Evolutionary conservation across 176 grass and related monocot species (phyloP).

Genomic region (Phragmites australis): DNA sequence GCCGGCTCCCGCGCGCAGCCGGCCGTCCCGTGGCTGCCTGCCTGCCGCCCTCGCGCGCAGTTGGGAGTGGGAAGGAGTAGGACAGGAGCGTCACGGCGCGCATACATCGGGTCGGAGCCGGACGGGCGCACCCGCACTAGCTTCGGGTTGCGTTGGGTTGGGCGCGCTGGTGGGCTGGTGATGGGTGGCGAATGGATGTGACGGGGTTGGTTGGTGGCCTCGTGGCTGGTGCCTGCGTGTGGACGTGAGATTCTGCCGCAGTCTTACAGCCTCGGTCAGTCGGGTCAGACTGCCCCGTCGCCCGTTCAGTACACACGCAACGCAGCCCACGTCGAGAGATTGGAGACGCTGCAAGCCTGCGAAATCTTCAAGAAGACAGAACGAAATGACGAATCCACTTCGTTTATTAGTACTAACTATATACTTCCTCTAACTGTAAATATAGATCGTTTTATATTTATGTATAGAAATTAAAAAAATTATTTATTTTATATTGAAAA

Average conservation of each 20-base stretch:
- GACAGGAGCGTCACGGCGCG: not conserved
- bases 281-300: not conserved
- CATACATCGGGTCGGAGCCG: no score
- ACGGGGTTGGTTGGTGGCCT: conserved; percentile 30
- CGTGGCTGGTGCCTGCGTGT: not conserved
- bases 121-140: not conserved
- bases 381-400: conserved; percentile 7
- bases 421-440: no score
- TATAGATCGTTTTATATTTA: no score
- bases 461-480: no score
- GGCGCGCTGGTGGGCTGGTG: not conserved
- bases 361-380: not conserved
- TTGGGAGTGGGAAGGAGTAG: not conserved
- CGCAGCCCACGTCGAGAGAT: not conserved
- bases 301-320: not conserved
- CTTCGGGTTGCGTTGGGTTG: not conserved
- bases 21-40: conserved; percentile 13
- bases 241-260: not conserved
- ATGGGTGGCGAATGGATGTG: conserved; percentile 15
- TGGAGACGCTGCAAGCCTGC: not conserved
- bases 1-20: not conserved
- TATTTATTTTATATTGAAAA: no score
- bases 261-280: not conserved
- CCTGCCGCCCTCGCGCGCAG: conserved; percentile 2
- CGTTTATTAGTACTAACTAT: no score